Evolutionary conservation across 208 protist species (phyloP).

Genomic region (Acanthamoeba castellanii): DNA sequence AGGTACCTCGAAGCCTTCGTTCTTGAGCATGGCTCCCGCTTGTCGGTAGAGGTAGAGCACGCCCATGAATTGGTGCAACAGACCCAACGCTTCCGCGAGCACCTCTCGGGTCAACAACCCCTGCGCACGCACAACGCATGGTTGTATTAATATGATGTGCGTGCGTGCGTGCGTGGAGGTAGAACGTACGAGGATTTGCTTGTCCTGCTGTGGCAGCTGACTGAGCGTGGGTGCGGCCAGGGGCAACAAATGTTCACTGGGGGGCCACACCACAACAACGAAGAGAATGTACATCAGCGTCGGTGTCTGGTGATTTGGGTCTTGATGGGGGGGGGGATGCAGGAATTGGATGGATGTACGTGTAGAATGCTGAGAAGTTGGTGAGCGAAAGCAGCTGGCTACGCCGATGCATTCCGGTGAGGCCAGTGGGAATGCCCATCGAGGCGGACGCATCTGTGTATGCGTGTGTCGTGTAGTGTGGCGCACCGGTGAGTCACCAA

Average conservation of each 20-base stretch:
- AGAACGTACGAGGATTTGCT: background rate
- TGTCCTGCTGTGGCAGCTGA: background rate
- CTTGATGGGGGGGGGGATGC: background rate
- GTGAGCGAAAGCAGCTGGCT: conserved; percentile 23
- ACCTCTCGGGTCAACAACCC: background rate
- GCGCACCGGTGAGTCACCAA: background rate
- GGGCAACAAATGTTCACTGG: background rate
- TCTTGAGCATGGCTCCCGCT: conserved; percentile 34
- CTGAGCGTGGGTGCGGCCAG: background rate
- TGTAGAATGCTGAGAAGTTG: conserved; percentile 29
- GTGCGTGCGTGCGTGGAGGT: background rate
- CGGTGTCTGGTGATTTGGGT: too few relatives aligned
- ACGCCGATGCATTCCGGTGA: background rate
- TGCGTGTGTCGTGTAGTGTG: background rate
- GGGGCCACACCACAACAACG: background rate
- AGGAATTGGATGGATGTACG: background rate
- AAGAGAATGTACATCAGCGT: background rate
- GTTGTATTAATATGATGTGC: background rate
- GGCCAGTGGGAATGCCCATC: background rate
- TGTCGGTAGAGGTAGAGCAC: conserved; percentile 39
- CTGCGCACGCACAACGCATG: background rate
- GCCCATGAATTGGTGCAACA: conserved; percentile 52
- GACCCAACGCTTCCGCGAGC: background rate
- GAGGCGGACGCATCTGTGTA: conserved; percentile 3
- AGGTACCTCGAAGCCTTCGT: conserved; percentile 39